Conservation (phyloP, 1,284 basidiomycete genomes). For the Meira nashicola region DNA sequence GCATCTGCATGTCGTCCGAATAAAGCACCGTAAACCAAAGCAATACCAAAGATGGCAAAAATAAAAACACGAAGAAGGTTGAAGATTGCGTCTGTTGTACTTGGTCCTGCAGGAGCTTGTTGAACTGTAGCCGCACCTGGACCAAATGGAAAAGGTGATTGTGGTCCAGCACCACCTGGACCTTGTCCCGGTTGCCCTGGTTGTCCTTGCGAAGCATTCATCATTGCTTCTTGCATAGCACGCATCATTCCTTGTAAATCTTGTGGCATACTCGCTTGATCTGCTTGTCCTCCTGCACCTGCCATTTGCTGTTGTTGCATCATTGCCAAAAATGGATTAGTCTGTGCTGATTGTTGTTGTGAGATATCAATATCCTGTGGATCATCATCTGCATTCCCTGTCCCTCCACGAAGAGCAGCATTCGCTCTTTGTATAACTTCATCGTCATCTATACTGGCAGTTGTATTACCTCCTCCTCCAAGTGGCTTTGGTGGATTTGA, state of each 20-base stretch:
- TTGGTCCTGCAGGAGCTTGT: constrained; percentile 9
- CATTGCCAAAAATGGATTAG: background rate
- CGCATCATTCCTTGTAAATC: constrained; percentile 13
- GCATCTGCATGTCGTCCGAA: background rate
- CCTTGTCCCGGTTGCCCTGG: constrained; percentile 14
- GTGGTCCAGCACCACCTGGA: background rate
- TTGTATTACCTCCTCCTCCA: background rate
- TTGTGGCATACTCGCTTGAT: constrained; percentile 9
- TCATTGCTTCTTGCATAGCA: constrained; percentile 8
- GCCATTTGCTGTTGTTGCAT: constrained; percentile 8
- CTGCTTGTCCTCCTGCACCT: background rate
- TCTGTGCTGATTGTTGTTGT: background rate
- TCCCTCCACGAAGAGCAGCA: background rate
- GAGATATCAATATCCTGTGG: constrained; percentile 30
- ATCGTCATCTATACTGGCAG: background rate
- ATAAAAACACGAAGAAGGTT: constrained; percentile 11
- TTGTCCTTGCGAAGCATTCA: constrained; percentile 7
- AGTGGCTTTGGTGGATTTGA: constrained; percentile 11
- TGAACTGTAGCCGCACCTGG: background rate
- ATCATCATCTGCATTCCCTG: constrained; percentile 25
- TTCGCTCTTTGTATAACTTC: background rate
- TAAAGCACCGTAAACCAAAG: constrained; percentile 13
- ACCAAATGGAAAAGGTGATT: background rate
- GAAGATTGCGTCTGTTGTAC: constrained; percentile 10
- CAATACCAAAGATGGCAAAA: constrained; percentile 11